phyloP scores from a whole-genome alignment of 2,329 filamentous ascomycete species.

The Elsinoe batatas region DNA sequence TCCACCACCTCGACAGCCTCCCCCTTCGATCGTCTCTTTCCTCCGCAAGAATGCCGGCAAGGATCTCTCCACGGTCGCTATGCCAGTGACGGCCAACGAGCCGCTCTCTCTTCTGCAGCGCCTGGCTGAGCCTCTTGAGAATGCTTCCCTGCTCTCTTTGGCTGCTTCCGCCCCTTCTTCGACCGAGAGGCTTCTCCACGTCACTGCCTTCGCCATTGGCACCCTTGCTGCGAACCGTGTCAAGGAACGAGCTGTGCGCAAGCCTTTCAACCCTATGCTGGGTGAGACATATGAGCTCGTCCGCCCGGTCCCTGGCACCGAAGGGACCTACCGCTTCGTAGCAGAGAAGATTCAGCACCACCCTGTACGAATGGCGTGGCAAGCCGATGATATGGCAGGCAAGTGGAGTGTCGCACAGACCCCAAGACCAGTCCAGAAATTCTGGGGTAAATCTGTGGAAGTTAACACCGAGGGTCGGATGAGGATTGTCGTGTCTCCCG shows the following conservation, averaged over 20 bases:
- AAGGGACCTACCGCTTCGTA: conserved; percentile 62
- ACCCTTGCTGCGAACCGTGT: conserved; percentile 71
- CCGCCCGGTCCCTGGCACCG: conserved; percentile 46
- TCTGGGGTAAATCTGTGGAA: conserved; percentile 96
- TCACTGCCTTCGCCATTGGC: conserved; percentile 85
- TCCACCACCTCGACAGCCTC: conserved; percentile 62
- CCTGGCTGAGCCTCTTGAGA: conserved; percentile 82
- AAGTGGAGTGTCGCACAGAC: conserved; percentile 82
- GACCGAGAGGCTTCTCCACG: conserved; percentile 67
- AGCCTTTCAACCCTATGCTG: conserved; percentile 94
- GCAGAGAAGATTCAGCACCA: conserved; percentile 92
- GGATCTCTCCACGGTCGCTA: conserved; percentile 89
- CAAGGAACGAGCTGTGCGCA: conserved; percentile 85
- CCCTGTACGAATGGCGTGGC: conserved; percentile 83
- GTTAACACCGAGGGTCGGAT: conserved; percentile 85
- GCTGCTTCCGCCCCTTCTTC: conserved; percentile 44
- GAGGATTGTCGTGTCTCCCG: conserved; percentile 55
- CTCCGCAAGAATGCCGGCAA: conserved; percentile 97
- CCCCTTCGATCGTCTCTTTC: conserved; percentile 87
- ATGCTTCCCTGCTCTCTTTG: conserved; percentile 71
- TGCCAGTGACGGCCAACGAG: conserved; percentile 96
- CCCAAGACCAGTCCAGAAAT: conserved; percentile 85
- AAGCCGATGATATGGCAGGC: conserved; percentile 55
- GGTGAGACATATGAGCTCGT: conserved; percentile 94
- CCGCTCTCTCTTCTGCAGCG: conserved; percentile 81